Conservation (phyloP, 805 yeast species). For the Teunomyces lycoperdinae region DNA sequence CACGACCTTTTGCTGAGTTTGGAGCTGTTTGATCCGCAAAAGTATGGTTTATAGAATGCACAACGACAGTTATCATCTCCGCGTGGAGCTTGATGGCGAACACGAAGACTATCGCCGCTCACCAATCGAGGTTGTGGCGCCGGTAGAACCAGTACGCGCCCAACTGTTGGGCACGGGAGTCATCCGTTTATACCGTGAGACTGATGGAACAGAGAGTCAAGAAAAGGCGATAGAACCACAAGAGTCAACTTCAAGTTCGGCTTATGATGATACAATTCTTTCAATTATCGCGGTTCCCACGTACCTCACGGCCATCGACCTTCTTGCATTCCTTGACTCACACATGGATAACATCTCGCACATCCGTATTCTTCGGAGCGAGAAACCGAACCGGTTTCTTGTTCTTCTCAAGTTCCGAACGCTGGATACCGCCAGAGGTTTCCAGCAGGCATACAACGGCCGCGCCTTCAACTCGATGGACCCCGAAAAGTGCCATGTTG, state of each 20-base stretch:
- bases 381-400: conserved; percentile 66
- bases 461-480: conserved; percentile 81
- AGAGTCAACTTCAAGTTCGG: conserved; percentile 29
- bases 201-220: too few relatives aligned
- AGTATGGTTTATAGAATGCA: conserved; percentile 25
- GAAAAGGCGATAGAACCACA: too few relatives aligned
- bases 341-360: conserved; percentile 59
- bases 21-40: conserved; percentile 38
- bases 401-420: conserved; percentile 73
- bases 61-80: conserved; percentile 34
- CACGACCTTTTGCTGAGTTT: conserved; percentile 58
- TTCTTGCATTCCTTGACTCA: conserved; percentile 78
- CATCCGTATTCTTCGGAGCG: conserved; percentile 67
- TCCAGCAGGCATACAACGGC: conserved; percentile 68
- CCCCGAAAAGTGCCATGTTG: conserved; percentile 78
- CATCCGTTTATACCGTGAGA: conserved; percentile 57
- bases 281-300: conserved; percentile 85
- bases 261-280: conserved; percentile 58
- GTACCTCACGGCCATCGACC: conserved; percentile 80
- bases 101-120: conserved; percentile 28
- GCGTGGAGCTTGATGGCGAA: conserved; percentile 21
- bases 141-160: conserved; percentile 54
- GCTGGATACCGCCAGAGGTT: conserved; percentile 53
- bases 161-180: conserved; percentile 71
- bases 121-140: conserved; percentile 18